Percentiles rank a stretch among this genome's conserved stretches.
phyloP scores from a whole-genome alignment of 768 basidiomycete species.

The Atractiella rhizophila region DNA sequence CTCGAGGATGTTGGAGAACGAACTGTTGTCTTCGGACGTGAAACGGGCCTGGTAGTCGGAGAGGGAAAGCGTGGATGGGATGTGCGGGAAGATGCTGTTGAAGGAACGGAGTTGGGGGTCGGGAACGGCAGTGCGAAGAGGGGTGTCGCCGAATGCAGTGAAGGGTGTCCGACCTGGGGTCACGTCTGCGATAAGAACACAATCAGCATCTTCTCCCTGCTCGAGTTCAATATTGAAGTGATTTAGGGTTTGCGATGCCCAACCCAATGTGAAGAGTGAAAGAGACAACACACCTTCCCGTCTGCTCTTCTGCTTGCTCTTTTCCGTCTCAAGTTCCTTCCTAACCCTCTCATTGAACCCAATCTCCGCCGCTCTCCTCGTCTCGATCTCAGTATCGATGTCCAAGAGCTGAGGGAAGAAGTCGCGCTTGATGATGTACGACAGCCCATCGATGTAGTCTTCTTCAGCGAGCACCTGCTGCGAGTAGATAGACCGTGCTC shows the following conservation, averaged over 20 bases:
- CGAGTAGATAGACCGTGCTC: not conserved
- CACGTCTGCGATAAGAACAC: not conserved
- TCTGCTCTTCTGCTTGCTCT: not conserved
- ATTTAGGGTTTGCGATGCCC: not conserved
- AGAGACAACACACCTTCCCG: not conserved
- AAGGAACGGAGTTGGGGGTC: constrained; percentile 22
- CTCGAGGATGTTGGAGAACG: constrained; percentile 74
- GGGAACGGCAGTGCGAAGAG: constrained; percentile 24
- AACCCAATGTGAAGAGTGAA: not conserved
- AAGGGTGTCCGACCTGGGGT: constrained; percentile 43
- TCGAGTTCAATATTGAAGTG: not conserved
- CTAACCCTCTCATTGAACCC: constrained; percentile 29
- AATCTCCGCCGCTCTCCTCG: constrained; percentile 53
- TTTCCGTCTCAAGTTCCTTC: not conserved
- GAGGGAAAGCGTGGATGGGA: constrained; percentile 31
- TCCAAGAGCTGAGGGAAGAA: constrained; percentile 89
- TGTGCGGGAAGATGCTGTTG: constrained; percentile 13
- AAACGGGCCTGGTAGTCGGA: constrained; percentile 73
- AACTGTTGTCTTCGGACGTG: constrained; percentile 93
- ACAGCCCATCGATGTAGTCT: constrained; percentile 71
- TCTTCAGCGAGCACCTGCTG: constrained; percentile 33
- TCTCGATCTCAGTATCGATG: constrained; percentile 63
- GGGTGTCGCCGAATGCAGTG: constrained; percentile 33
- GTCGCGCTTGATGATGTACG: constrained; percentile 80
- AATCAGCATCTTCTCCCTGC: not conserved